Percentiles rank a stretch among this genome's conserved stretches.
These are phyloP conservation scores for Cryphonectria japonica DNA, from an alignment of 2,329 filamentous ascomycete genomes.

Conservation along the genomic window DNA sequence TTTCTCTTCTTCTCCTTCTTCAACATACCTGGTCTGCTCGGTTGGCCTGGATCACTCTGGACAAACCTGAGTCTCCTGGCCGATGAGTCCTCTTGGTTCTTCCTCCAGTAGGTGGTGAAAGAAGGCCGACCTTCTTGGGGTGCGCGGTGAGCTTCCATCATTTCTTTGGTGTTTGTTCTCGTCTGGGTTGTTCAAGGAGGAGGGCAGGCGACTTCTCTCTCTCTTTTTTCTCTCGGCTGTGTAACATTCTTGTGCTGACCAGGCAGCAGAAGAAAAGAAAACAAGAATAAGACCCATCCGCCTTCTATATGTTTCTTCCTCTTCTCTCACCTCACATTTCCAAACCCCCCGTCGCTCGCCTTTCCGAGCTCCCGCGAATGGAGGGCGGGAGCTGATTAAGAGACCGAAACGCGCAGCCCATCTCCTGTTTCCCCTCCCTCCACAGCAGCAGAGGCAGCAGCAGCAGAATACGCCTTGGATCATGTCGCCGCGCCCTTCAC, in stretches of 20 bases:
- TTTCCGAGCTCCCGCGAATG: neutral
- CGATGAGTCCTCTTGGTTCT: conserved; percentile 44
- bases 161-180: neutral
- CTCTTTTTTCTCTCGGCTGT: neutral
- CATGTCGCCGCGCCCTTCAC: neutral
- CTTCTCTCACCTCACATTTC: neutral
- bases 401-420: neutral
- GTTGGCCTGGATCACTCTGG: conserved; percentile 35
- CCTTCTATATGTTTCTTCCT: conserved; percentile 4
- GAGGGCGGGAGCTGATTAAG: conserved; percentile 7
- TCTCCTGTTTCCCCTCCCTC: neutral
- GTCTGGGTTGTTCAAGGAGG: neutral
- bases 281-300: neutral
- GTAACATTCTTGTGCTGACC: neutral
- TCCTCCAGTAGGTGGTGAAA: conserved; percentile 54
- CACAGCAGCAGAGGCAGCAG: neutral
- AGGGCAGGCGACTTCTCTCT: neutral
- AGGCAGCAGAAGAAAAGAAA: neutral
- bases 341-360: neutral
- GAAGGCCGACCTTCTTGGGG: conserved; percentile 42
- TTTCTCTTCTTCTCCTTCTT: neutral
- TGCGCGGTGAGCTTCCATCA: neutral
- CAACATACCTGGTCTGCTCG: conserved; percentile 34
- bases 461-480: neutral
- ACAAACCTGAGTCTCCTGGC: conserved; percentile 43